These are phyloP conservation scores for Salix purpurea DNA, from an alignment of 345 rosid genomes.

Conservation along the genomic window DNA sequence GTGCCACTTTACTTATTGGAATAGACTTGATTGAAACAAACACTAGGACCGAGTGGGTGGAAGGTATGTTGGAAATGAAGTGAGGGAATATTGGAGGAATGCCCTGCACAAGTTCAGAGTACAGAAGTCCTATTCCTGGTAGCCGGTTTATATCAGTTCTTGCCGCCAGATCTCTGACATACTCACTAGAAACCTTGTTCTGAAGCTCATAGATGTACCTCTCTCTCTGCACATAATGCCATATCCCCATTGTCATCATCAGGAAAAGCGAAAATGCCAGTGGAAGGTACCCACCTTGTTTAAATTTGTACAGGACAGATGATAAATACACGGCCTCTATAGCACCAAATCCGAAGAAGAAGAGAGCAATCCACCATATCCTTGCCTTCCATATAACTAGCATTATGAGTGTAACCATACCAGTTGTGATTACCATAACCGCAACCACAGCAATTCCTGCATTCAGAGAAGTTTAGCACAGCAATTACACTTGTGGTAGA, in stretches of 20 bases:
- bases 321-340: conserved; percentile 49
- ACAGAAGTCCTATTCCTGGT: conserved; percentile 65
- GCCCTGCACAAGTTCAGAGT: conserved; percentile 74
- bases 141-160: conserved; percentile 40
- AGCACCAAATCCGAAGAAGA: conserved; percentile 34
- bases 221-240: conserved; percentile 57
- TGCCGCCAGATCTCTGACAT: conserved; percentile 32
- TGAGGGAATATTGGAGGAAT: conserved; percentile 72
- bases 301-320: conserved; percentile 54
- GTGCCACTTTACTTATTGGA: conserved; percentile 47
- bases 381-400: conserved; percentile 63
- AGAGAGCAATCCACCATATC: conserved; percentile 36
- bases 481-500: no score
- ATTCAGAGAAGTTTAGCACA: neutral
- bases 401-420: conserved; percentile 59
- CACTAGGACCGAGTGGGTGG: conserved; percentile 59
- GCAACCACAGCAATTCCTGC: conserved; percentile 62
- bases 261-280: conserved; percentile 38
- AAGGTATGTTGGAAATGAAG: conserved; percentile 50
- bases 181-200: conserved; percentile 53
- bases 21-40: conserved; percentile 62
- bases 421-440: conserved; percentile 66
- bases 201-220: conserved; percentile 50
- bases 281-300: conserved; percentile 57
- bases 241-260: conserved; percentile 51